Conservation (phyloP, 2,329 filamentous ascomycete genomes). For the Penicillium sp. region DNA sequence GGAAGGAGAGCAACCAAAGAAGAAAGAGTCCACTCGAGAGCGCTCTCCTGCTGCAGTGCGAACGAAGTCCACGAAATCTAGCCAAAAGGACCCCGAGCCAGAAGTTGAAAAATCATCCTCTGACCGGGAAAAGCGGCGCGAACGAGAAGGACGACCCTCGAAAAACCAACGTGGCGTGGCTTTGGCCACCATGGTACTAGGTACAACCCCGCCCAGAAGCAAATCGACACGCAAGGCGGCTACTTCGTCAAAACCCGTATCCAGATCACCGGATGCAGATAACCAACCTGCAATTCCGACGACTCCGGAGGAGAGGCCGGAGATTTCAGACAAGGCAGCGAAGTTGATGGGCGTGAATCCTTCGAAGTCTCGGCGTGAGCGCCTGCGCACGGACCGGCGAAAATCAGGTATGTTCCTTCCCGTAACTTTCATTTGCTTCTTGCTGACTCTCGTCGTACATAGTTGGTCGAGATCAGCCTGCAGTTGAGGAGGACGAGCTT, state of each 20-base stretch:
- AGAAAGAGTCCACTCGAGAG: slow-evolving; percentile 36
- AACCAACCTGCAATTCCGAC: slow-evolving; percentile 60
- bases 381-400: slow-evolving; percentile 53
- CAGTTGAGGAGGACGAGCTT: slow-evolving; percentile 61
- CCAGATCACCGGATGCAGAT: slow-evolving; percentile 65
- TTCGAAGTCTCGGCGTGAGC: slow-evolving; percentile 44
- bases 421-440: neutral
- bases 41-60: slow-evolving; percentile 45
- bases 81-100: slow-evolving; percentile 57
- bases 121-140: slow-evolving; percentile 60
- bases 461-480: slow-evolving; percentile 55
- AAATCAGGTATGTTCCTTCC: slow-evolving; percentile 31
- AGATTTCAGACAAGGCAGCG: slow-evolving; percentile 71
- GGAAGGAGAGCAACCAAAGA: slow-evolving; percentile 24
- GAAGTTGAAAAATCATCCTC: slow-evolving; percentile 66
- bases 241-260: slow-evolving; percentile 52
- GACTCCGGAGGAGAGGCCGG: slow-evolving; percentile 64
- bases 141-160: slow-evolving; percentile 47
- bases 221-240: slow-evolving; percentile 64
- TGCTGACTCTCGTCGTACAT: neutral
- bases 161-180: slow-evolving; percentile 58
- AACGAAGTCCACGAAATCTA: slow-evolving; percentile 59
- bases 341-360: slow-evolving; percentile 64
- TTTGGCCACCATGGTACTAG: slow-evolving; percentile 62
- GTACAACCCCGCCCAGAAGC: slow-evolving; percentile 59